These are phyloP conservation scores for Leucosporidium yakuticum DNA, from an alignment of 768 basidiomycete genomes.

Conservation along the genomic window DNA sequence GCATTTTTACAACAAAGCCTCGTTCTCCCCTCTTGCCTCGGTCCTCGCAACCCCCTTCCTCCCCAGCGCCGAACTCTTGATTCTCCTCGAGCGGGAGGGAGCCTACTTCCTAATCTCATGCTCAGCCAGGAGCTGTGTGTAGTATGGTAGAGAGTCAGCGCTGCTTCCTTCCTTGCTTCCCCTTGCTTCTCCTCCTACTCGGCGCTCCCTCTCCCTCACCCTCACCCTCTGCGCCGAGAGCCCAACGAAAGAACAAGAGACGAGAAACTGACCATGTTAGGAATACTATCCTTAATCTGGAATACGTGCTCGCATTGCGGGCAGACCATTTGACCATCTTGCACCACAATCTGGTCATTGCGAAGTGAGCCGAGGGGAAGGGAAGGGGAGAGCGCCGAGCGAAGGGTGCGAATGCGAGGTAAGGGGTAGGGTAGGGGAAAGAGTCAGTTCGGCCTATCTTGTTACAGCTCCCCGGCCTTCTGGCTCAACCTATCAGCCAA, in stretches of 20 bases:
- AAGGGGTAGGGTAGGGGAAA: neutral
- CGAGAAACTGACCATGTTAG: slow-evolving; percentile 74
- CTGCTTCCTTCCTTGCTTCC: too few relatives aligned
- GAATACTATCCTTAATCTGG: slow-evolving; percentile 86
- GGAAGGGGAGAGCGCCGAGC: too few relatives aligned
- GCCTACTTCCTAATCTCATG: slow-evolving; percentile 59
- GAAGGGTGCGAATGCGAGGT: neutral
- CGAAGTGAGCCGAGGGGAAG: neutral
- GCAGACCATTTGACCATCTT: slow-evolving; percentile 89
- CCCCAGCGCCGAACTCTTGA: too few relatives aligned
- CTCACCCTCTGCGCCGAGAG: too few relatives aligned
- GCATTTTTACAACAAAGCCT: too few relatives aligned
- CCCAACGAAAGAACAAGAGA: neutral
- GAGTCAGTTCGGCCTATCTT: neutral
- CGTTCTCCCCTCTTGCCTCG: too few relatives aligned
- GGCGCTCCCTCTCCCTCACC: slow-evolving; percentile 3
- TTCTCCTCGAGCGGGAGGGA: too few relatives aligned
- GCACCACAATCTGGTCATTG: slow-evolving; percentile 67
- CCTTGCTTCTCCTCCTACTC: neutral
- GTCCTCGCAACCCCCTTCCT: too few relatives aligned
- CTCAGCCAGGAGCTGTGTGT: slow-evolving; percentile 71
- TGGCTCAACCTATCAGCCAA: too few relatives aligned
- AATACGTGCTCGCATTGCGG: slow-evolving; percentile 85
- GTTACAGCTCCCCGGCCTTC: neutral
- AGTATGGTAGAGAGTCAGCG: neutral